Evolutionary conservation across 2,329 filamentous ascomycete species (phyloP).

Genomic region (Domatiomyces globalis): DNA sequence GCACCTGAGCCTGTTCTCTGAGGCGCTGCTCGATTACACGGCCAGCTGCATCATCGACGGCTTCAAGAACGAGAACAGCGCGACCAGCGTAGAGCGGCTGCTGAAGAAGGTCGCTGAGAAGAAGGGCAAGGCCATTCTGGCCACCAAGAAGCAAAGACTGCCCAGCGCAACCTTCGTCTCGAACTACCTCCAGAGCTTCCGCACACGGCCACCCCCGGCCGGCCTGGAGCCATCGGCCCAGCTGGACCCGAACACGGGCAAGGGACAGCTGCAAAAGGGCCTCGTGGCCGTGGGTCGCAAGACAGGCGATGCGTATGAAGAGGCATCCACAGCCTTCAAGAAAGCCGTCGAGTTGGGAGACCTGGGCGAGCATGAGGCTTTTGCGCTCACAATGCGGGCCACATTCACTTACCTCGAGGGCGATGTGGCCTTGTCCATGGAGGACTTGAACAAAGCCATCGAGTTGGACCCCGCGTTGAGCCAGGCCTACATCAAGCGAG

Average conservation of each 20-base stretch:
- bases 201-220: constrained; percentile 60
- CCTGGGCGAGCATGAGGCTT: constrained; percentile 68
- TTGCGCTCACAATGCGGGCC: constrained; percentile 91
- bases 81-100: constrained; percentile 77
- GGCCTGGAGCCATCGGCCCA: constrained; percentile 75
- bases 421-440: constrained; percentile 67
- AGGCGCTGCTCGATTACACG: constrained; percentile 92
- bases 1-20: constrained; percentile 77
- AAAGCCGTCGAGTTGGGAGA: constrained; percentile 71
- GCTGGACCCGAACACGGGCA: constrained; percentile 61
- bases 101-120: constrained; percentile 94
- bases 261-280: constrained; percentile 73
- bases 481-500: constrained; percentile 97
- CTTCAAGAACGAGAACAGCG: constrained; percentile 82
- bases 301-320: constrained; percentile 81
- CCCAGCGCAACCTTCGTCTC: constrained; percentile 93
- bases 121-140: constrained; percentile 81
- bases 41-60: constrained; percentile 98
- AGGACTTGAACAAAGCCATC: constrained; percentile 82
- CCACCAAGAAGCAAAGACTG: constrained; percentile 65
- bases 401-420: constrained; percentile 90
- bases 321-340: constrained; percentile 73
- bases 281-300: constrained; percentile 68
- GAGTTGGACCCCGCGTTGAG: constrained; percentile 77
- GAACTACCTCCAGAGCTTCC: constrained; percentile 98